Evolutionary conservation across 805 yeast genomes (phyloP).

Genomic region (Candida taoyuanica): DNA sequence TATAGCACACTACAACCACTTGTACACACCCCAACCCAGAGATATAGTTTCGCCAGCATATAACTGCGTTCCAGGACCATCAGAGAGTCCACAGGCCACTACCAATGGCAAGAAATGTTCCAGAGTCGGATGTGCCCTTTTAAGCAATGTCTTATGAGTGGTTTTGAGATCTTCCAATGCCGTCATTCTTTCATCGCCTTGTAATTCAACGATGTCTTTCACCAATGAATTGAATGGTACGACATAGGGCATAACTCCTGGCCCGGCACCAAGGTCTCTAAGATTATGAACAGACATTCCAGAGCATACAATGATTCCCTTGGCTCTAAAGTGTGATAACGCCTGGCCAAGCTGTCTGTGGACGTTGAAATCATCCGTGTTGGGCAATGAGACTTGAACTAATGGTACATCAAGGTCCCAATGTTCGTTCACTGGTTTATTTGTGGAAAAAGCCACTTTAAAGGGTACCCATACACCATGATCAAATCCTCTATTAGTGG

Average conservation of each 20-base stretch:
- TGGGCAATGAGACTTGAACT: slow-evolving; percentile 36
- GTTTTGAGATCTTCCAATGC: slow-evolving; percentile 35
- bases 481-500: slow-evolving; percentile 63
- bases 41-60: slow-evolving; percentile 41
- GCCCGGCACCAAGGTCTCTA: slow-evolving; percentile 41
- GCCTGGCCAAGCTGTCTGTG: slow-evolving; percentile 53
- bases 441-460: slow-evolving; percentile 58
- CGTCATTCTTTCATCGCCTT: slow-evolving; percentile 30
- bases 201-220: slow-evolving; percentile 33
- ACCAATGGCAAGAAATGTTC: slow-evolving; percentile 71
- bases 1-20: too few relatives aligned
- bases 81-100: slow-evolving; percentile 53
- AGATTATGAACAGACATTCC: slow-evolving; percentile 83
- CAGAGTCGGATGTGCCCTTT: slow-evolving; percentile 65
- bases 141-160: slow-evolving; percentile 33
- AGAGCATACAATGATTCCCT: slow-evolving; percentile 54
- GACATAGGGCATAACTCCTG: slow-evolving; percentile 41
- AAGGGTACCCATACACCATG: slow-evolving; percentile 85
- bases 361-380: slow-evolving; percentile 37
- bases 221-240: slow-evolving; percentile 47
- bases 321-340: slow-evolving; percentile 45
- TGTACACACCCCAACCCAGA: slow-evolving; percentile 70
- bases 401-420: slow-evolving; percentile 34
- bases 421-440: slow-evolving; percentile 21
- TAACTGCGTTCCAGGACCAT: slow-evolving; percentile 39